Evolutionary conservation across 2,329 filamentous ascomycete species (phyloP).

Genomic region (Escovopsis sp.): DNA sequence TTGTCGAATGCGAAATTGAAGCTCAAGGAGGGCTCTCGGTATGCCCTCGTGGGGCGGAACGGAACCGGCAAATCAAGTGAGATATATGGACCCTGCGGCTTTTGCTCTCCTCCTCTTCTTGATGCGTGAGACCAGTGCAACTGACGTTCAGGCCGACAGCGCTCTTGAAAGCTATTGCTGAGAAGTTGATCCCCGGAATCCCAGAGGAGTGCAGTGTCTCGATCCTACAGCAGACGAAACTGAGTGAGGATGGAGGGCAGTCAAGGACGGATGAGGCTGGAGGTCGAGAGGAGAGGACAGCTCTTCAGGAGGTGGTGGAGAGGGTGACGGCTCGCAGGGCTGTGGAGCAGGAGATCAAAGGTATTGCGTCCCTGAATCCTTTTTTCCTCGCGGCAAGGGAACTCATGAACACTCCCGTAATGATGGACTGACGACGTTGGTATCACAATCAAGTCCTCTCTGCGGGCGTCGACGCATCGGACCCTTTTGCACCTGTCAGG

Average conservation of each 20-base stretch:
- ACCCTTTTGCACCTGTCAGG: constrained; percentile 41
- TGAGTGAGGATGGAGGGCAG: constrained; percentile 16
- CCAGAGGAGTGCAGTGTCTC: constrained; percentile 49
- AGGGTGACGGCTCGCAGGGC: constrained; percentile 39
- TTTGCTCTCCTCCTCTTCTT: not conserved
- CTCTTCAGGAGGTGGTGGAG: constrained; percentile 55
- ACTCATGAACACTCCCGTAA: too few species aligned
- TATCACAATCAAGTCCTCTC: constrained; percentile 32
- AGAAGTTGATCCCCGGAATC: constrained; percentile 65
- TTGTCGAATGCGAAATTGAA: constrained; percentile 53
- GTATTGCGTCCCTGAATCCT: constrained; percentile 26
- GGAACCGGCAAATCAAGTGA: constrained; percentile 70
- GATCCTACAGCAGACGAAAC: constrained; percentile 51
- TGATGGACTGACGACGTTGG: too few species aligned
- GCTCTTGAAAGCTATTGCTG: constrained; percentile 57
- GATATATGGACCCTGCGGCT: too few species aligned
- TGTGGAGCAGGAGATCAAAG: constrained; percentile 43
- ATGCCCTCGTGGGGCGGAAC: constrained; percentile 67
- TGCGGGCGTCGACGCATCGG: constrained; percentile 39
- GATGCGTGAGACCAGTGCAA: too few species aligned
- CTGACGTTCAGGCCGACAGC: constrained; percentile 25
- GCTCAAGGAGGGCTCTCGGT: constrained; percentile 57
- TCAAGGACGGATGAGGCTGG: not conserved
- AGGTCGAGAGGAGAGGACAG: constrained; percentile 19
- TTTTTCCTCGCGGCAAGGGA: too few species aligned